These are phyloP conservation scores for Lasiodiplodia sp. DNA, from an alignment of 2,329 filamentous ascomycete species.

Conservation along the genomic window DNA sequence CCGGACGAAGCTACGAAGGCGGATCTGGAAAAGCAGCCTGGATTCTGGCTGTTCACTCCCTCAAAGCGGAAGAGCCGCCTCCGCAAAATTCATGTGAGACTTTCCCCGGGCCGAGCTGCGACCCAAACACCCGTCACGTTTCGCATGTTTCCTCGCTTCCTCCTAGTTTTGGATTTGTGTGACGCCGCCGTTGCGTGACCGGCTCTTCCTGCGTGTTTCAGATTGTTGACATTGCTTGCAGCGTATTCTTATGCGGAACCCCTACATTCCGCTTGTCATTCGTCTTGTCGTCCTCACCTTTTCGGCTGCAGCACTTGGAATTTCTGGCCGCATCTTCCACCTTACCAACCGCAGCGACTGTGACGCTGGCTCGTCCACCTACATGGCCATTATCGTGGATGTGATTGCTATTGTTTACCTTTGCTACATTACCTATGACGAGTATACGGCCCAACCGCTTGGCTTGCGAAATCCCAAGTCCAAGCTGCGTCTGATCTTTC, in stretches of 20 bases:
- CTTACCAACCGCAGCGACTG: constrained; percentile 60
- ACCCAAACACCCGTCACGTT: constrained; percentile 24
- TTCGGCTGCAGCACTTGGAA: constrained; percentile 79
- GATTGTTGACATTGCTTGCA: constrained; percentile 31
- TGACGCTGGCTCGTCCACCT: constrained; percentile 67
- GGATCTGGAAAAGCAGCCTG: constrained; percentile 55
- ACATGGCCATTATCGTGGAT: constrained; percentile 90
- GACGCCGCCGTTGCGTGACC: constrained; percentile 20
- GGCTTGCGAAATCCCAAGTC: constrained; percentile 82
- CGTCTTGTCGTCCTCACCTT: constrained; percentile 84
- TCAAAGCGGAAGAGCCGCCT: constrained; percentile 59
- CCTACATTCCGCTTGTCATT: constrained; percentile 84
- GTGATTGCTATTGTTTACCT: constrained; percentile 89
- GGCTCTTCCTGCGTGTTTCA: constrained; percentile 22
- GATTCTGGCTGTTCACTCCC: constrained; percentile 57
- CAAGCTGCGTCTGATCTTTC: constrained; percentile 87
- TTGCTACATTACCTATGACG: constrained; percentile 92
- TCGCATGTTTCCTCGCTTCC: constrained; percentile 14
- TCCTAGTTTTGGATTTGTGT: constrained; percentile 18
- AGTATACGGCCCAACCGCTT: constrained; percentile 92
- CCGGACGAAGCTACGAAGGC: constrained; percentile 59
- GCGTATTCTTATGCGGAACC: constrained; percentile 76
- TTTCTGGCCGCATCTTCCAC: constrained; percentile 77
- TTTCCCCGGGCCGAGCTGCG: constrained; percentile 14
- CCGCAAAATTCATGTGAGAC: constrained; percentile 63